Conservation (phyloP, 768 basidiomycete species). For the Leucogyrophana mollusca region DNA sequence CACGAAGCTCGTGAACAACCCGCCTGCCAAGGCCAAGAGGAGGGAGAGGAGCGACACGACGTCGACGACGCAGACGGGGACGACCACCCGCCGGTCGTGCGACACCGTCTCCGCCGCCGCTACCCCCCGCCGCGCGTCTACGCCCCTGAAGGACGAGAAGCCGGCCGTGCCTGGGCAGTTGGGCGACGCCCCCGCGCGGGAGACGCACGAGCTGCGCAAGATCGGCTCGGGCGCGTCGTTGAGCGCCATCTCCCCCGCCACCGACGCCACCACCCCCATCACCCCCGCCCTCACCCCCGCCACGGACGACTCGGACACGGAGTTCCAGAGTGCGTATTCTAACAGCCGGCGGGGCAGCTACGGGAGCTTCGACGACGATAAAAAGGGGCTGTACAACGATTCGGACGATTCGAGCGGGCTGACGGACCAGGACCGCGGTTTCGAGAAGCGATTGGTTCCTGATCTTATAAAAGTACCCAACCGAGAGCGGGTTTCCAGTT, state of each 20-base stretch:
- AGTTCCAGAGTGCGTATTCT: slow-evolving; percentile 87
- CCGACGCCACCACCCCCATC: slow-evolving; percentile 25
- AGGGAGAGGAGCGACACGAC: slow-evolving; percentile 56
- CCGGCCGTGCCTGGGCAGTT: slow-evolving; percentile 34
- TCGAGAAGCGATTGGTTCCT: slow-evolving; percentile 24
- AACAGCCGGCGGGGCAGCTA: slow-evolving; percentile 70
- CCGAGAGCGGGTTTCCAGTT: slow-evolving; percentile 57
- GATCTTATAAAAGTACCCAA: slow-evolving; percentile 34
- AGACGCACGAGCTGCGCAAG: slow-evolving; percentile 31
- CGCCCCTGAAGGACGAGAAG: slow-evolving; percentile 32
- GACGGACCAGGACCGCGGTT: slow-evolving; percentile 29
- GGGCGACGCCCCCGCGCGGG: slow-evolving; percentile 37
- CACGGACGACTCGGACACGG: slow-evolving; percentile 79
- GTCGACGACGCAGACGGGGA: slow-evolving; percentile 58
- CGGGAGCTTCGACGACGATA: slow-evolving; percentile 40
- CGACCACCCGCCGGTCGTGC: slow-evolving; percentile 21
- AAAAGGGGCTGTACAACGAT: slow-evolving; percentile 18
- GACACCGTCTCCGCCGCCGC: slow-evolving; percentile 20
- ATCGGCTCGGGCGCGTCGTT: slow-evolving; percentile 31
- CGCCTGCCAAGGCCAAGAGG: slow-evolving; percentile 38
- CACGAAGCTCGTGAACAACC: slow-evolving; percentile 29
- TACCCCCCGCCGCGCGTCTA: slow-evolving; percentile 25
- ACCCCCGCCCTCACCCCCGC: slow-evolving; percentile 37
- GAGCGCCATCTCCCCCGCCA: slow-evolving; percentile 22
- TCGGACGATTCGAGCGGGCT: slow-evolving; percentile 30